phyloP scores from a whole-genome alignment of 345 rosid species.

The Draba incana region DNA sequence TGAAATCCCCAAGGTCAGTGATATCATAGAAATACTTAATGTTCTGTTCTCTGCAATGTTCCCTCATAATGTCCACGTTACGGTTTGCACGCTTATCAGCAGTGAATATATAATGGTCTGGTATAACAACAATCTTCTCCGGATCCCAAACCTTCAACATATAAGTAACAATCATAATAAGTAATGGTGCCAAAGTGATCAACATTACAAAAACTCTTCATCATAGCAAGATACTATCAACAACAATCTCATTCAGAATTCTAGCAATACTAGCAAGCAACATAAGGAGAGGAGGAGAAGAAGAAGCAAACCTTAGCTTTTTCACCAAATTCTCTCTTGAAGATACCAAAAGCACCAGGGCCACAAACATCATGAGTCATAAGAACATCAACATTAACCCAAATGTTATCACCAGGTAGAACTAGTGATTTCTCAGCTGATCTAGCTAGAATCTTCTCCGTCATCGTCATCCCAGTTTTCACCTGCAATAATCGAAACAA shows the following conservation, averaged over 20 bases:
- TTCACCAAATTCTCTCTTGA: slow-evolving; percentile 87
- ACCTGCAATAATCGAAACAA: slow-evolving; percentile 51
- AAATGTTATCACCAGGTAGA: slow-evolving; percentile 89
- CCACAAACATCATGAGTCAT: slow-evolving; percentile 99
- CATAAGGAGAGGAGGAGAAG: neutral
- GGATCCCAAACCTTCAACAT: slow-evolving; percentile 90
- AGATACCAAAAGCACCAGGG: slow-evolving; percentile 90
- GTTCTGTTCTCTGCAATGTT: slow-evolving; percentile 83
- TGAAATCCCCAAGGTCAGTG: slow-evolving; percentile 77
- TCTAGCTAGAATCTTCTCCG: slow-evolving; percentile 89
- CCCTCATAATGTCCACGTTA: slow-evolving; percentile 93
- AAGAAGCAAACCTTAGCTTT: slow-evolving; percentile 66
- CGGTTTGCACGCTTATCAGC: slow-evolving; percentile 91
- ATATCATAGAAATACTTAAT: slow-evolving; percentile 97
- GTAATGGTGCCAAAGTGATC: neutral
- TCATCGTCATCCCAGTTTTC: slow-evolving; percentile 93
- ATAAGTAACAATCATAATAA: slow-evolving; percentile 20
- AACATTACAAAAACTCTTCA: neutral
- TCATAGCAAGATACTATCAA: slow-evolving; percentile 10
- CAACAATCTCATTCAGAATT: neutral
- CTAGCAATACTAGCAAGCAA: neutral
- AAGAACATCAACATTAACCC: slow-evolving; percentile 89
- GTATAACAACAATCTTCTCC: slow-evolving; percentile 91
- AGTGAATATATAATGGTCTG: slow-evolving; percentile 97
- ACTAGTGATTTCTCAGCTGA: slow-evolving; percentile 75